A percentile compares a stretch with the other conserved stretches of the same genome.
These are phyloP conservation scores for Ceratocystis diversiconidia DNA, from an alignment of 2,329 filamentous ascomycete genomes.

Conservation along the genomic window DNA sequence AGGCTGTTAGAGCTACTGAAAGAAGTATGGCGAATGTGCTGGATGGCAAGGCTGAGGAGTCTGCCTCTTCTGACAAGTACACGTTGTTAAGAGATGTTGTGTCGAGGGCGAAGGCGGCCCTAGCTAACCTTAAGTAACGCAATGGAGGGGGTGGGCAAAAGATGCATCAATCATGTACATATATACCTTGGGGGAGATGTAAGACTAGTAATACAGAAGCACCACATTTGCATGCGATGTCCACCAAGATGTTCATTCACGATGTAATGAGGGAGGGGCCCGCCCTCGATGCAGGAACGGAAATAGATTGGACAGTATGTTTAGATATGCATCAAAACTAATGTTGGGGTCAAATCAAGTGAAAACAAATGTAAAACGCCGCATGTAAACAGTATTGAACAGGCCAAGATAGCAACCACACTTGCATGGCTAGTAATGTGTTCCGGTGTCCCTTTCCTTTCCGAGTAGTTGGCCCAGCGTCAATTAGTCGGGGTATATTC, in stretches of 20 bases:
- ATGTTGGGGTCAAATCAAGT: conserved; percentile 3
- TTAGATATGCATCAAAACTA: neutral
- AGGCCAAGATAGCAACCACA: conserved; percentile 6
- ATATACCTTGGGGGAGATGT: conserved; percentile 5
- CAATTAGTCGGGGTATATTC: conserved; percentile 6
- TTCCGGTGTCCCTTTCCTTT: neutral
- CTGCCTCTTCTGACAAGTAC: neutral
- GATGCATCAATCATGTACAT: conserved; percentile 3
- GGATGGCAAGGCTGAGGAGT: conserved; percentile 22
- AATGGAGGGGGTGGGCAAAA: neutral
- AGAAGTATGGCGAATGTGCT: conserved; percentile 37
- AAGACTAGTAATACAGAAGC: neutral
- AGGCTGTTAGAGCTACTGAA: conserved; percentile 44
- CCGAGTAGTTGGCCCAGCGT: neutral
- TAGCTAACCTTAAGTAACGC: conserved; percentile 21
- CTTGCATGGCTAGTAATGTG: neutral
- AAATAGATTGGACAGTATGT: neutral
- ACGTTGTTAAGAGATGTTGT: conserved; percentile 26
- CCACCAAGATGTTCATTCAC: neutral
- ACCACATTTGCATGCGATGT: neutral
- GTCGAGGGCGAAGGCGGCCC: conserved; percentile 34
- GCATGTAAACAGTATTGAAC: conserved; percentile 5
- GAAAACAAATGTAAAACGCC: conserved; percentile 11
- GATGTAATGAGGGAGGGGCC: neutral
- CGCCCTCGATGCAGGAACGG: neutral